These are phyloP conservation scores for Podila epicladia DNA, from an alignment of 192 early-diverging fungal genomes.

Conservation along the genomic window DNA sequence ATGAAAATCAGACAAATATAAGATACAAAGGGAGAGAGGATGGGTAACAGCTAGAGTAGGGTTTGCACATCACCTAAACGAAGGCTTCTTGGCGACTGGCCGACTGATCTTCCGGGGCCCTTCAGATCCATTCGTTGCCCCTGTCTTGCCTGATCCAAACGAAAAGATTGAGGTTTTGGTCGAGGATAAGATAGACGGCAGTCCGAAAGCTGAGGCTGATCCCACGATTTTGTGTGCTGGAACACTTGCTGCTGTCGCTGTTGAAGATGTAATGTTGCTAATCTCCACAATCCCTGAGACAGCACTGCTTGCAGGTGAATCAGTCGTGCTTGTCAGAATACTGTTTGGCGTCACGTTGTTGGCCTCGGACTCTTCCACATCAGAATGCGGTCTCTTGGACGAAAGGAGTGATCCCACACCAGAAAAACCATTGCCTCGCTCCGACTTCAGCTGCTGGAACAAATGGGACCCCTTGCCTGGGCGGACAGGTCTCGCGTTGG, in stretches of 20 bases:
- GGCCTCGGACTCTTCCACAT: conserved; percentile 1
- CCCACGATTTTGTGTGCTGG: not conserved
- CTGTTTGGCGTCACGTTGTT: not conserved
- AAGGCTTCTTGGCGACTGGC: conserved; percentile 13
- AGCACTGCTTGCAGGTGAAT: not conserved
- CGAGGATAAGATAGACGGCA: not conserved
- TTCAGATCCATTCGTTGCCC: conserved; percentile 19
- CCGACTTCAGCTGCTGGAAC: not conserved
- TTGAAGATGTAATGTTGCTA: not conserved
- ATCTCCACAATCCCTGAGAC: conserved; percentile 12
- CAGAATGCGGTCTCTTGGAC: conserved; percentile 30
- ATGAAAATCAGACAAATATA: not conserved
- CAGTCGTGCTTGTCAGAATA: not conserved
- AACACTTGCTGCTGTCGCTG: not conserved
- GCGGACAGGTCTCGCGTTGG: conserved; percentile 2
- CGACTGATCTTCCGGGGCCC: conserved; percentile 44
- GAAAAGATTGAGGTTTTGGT: not conserved
- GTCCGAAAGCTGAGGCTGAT: not conserved
- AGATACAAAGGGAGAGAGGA: conserved; percentile 1
- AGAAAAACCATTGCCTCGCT: not conserved
- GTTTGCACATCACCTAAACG: not conserved
- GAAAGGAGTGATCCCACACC: not conserved
- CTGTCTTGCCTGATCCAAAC: conserved; percentile 30
- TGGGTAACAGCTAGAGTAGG: not conserved
- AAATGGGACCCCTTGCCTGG: not conserved